Percentiles rank a stretch among this genome's conserved stretches.
These are phyloP conservation scores for Skeletonema menzelii DNA, from an alignment of 108 stramenopile species.

Conservation along the genomic window DNA sequence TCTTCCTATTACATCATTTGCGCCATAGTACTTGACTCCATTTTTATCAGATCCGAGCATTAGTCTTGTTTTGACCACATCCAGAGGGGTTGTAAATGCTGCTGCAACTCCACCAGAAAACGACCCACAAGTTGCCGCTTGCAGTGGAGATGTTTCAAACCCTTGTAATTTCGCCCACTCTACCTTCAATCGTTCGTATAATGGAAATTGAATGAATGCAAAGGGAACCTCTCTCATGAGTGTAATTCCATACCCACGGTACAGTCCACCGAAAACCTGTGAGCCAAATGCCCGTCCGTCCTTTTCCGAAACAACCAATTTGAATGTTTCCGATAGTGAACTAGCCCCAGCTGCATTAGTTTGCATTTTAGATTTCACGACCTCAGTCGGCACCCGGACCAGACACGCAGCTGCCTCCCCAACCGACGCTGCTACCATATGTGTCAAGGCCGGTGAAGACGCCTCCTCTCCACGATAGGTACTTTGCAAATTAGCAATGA, in stretches of 20 bases:
- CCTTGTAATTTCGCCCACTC: constrained; percentile 52
- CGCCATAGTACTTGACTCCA: constrained; percentile 67
- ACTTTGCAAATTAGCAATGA: constrained; percentile 42
- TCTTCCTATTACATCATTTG: constrained; percentile 58
- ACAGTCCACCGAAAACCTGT: constrained; percentile 67
- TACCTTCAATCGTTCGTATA: constrained; percentile 78
- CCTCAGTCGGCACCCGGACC: constrained; percentile 98
- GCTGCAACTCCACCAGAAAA: constrained; percentile 83
- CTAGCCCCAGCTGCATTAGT: constrained; percentile 55
- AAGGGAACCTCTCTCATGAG: constrained; percentile 91
- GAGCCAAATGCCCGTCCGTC: constrained; percentile 50
- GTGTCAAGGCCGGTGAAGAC: constrained; percentile 63
- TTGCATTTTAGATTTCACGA: constrained; percentile 98
- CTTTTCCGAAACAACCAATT: constrained; percentile 58
- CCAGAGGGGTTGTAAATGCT: constrained; percentile 87
- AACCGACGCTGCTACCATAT: constrained; percentile 89
- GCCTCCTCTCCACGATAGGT: constrained; percentile 6
- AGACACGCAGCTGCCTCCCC: constrained; percentile 95
- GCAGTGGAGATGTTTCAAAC: constrained; percentile 57
- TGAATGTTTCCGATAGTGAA: constrained; percentile 53
- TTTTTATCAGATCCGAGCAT: constrained; percentile 84
- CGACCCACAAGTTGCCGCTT: constrained; percentile 84
- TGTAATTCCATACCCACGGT: constrained; percentile 90
- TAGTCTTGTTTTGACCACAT: constrained; percentile 88
- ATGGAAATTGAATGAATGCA: constrained; percentile 88